Evolutionary conservation across 805 yeast genomes (phyloP).

Genomic region (Lipomyces anomalus): DNA sequence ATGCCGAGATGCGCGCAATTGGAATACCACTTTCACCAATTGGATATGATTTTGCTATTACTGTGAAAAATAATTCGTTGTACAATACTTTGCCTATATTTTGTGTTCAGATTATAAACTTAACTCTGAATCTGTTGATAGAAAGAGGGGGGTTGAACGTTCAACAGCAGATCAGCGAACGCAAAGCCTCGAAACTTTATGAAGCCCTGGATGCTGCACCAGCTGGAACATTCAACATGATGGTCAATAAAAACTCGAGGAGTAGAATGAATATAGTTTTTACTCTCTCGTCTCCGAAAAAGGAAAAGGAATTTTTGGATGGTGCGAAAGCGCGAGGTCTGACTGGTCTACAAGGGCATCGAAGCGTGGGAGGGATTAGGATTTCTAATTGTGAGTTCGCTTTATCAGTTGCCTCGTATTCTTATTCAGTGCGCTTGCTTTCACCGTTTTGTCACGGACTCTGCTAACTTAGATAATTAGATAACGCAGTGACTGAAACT

Average conservation of each 20-base stretch:
- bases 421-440: no score
- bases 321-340: slow-evolving; percentile 57
- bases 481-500: slow-evolving; percentile 72
- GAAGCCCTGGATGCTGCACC: slow-evolving; percentile 59
- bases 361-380: slow-evolving; percentile 96
- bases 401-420: no score
- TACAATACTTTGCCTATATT: slow-evolving; percentile 95
- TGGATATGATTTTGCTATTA: slow-evolving; percentile 81
- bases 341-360: slow-evolving; percentile 86
- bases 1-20: slow-evolving; percentile 51
- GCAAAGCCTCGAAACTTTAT: slow-evolving; percentile 64
- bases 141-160: slow-evolving; percentile 63
- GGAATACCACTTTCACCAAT: slow-evolving; percentile 81
- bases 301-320: slow-evolving; percentile 62
- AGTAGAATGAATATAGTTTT: slow-evolving; percentile 93
- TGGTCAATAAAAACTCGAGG: slow-evolving; percentile 60
- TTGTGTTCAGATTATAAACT: slow-evolving; percentile 76
- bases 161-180: slow-evolving; percentile 52
- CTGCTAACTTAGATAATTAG: no score
- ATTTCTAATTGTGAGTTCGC: slow-evolving; percentile 51
- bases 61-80: slow-evolving; percentile 81
- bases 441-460: no score
- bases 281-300: slow-evolving; percentile 56
- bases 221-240: slow-evolving; percentile 50
- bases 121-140: slow-evolving; percentile 63